phyloP scores from a whole-genome alignment of 176 grass and related monocot genomes.

The Rhynchospora tenuis region DNA sequence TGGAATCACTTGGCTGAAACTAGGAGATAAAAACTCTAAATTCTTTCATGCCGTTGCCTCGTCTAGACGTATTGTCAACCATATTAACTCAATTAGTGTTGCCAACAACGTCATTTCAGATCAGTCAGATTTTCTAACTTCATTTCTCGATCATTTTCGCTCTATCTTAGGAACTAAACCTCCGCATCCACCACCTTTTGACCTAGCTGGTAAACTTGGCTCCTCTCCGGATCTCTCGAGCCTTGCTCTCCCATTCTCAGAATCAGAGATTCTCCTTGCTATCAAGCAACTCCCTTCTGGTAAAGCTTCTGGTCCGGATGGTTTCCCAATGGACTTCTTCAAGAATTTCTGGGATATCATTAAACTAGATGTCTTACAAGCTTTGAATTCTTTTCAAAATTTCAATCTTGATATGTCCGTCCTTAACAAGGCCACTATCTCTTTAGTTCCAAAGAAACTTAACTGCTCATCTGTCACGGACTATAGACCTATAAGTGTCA shows the following conservation, averaged over 20 bases:
- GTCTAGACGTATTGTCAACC: background rate
- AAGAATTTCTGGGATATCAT: too few species aligned
- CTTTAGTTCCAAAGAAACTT: background rate
- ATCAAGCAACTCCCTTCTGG: too few species aligned
- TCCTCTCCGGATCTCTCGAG: background rate
- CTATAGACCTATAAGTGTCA: slow-evolving; percentile 2
- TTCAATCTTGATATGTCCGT: too few species aligned
- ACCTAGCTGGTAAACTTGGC: too few species aligned
- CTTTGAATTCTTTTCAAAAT: too few species aligned
- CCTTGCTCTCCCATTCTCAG: background rate
- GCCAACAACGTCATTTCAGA: background rate
- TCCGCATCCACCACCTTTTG: too few species aligned
- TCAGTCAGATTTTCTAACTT: background rate
- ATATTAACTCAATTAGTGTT: background rate
- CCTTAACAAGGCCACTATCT: too few species aligned
- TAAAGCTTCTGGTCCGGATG: too few species aligned
- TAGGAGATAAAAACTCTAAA: background rate
- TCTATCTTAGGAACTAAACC: background rate
- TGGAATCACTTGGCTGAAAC: background rate
- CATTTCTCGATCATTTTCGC: background rate
- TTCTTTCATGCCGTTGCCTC: background rate
- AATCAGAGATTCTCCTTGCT: background rate
- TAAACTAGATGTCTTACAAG: too few species aligned
- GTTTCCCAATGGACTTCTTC: too few species aligned
- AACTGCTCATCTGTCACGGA: background rate